These are phyloP conservation scores for Alternaria brassicae DNA, from an alignment of 2,329 filamentous ascomycete species.

Conservation along the genomic window DNA sequence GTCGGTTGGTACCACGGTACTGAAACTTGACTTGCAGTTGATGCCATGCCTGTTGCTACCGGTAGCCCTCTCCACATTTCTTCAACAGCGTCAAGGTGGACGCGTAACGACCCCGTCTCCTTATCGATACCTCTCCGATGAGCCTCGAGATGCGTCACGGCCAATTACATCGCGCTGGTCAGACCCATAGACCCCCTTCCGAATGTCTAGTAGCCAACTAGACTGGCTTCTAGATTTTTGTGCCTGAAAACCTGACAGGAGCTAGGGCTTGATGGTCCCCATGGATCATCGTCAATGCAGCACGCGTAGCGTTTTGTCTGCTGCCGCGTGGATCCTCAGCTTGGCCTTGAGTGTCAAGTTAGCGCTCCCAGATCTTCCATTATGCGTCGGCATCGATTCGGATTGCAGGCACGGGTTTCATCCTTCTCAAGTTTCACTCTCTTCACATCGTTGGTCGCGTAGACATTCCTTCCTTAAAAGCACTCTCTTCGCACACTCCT, in stretches of 20 bases:
- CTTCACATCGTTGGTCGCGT: slow-evolving; percentile 16
- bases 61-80: slow-evolving; percentile 41
- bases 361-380: slow-evolving; percentile 29
- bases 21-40: slow-evolving; percentile 31
- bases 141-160: slow-evolving; percentile 13
- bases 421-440: slow-evolving; percentile 28
- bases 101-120: slow-evolving; percentile 42
- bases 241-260: slow-evolving; percentile 15
- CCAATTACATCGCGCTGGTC: slow-evolving; percentile 30
- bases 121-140: slow-evolving; percentile 26
- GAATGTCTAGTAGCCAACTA: slow-evolving; percentile 20
- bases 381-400: slow-evolving; percentile 25
- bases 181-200: slow-evolving; percentile 19
- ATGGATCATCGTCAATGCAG: slow-evolving; percentile 18
- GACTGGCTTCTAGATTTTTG: slow-evolving; percentile 14
- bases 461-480: slow-evolving; percentile 38
- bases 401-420: slow-evolving; percentile 26
- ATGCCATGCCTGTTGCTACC: slow-evolving; percentile 26
- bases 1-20: slow-evolving; percentile 15
- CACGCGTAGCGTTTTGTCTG: slow-evolving; percentile 30
- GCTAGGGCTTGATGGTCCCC: slow-evolving; percentile 13
- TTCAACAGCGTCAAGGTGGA: slow-evolving; percentile 38
- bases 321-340: slow-evolving; percentile 25
- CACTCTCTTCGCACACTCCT: slow-evolving; percentile 34
- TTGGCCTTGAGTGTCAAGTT: slow-evolving; percentile 24